A percentile compares a stretch with the other conserved stretches of the same genome.
Conservation (phyloP, 2,329 filamentous ascomycete species). For the Xylogone sp. region DNA sequence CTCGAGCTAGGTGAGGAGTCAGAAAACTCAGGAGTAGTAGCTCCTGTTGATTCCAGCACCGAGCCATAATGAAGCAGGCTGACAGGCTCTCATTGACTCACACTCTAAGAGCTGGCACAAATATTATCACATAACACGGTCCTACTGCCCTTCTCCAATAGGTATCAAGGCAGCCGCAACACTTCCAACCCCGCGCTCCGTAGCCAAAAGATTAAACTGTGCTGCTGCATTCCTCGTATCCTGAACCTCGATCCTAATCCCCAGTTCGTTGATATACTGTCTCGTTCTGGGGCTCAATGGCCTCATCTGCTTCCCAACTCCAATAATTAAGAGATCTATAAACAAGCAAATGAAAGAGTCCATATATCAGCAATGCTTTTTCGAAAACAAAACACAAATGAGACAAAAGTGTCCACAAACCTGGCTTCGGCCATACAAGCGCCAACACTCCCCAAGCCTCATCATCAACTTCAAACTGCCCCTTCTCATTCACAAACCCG, state of each 20-base stretch:
- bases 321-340: conserved; percentile 82
- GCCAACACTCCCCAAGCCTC: conserved; percentile 73
- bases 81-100: too few species aligned
- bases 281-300: conserved; percentile 75
- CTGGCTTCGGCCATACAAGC: conserved; percentile 82
- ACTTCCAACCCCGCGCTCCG: conserved; percentile 79
- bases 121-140: too few species aligned
- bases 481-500: conserved; percentile 65
- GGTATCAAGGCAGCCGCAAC: conserved; percentile 87
- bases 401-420: conserved; percentile 44
- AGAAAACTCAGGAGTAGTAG: too few species aligned
- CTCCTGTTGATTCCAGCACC: too few species aligned
- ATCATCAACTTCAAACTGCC: conserved; percentile 73
- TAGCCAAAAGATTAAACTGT: conserved; percentile 94
- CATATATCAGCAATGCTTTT: neutral
- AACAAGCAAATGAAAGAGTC: too few species aligned
- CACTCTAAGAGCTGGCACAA: too few species aligned
- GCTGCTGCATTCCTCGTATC: conserved; percentile 93
- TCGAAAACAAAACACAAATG: neutral
- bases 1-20: too few species aligned
- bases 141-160: conserved; percentile 65
- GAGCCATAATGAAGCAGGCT: too few species aligned
- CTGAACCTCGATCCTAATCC: conserved; percentile 81
- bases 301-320: conserved; percentile 70
- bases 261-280: conserved; percentile 68